phyloP scores from a whole-genome alignment of 2,329 filamentous ascomycete species.

The Blastomyces parvus region DNA sequence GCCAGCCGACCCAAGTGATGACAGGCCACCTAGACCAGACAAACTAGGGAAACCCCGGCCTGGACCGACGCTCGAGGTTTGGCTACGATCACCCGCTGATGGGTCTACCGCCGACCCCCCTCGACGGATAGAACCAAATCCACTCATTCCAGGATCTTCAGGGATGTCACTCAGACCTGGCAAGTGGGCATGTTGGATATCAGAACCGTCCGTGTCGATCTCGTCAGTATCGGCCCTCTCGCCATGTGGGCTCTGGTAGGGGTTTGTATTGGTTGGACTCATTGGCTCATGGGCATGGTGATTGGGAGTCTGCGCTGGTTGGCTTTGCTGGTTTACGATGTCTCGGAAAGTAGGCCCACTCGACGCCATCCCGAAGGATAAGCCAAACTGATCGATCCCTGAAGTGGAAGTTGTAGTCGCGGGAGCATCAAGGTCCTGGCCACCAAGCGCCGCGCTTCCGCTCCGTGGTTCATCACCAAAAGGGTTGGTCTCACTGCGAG shows the following conservation, averaged over 20 bases:
- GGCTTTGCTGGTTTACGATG: conserved; percentile 49
- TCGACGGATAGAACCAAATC: conserved; percentile 47
- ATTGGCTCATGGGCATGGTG: conserved; percentile 55
- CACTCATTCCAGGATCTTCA: conserved; percentile 39
- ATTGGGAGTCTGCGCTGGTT: conserved; percentile 47
- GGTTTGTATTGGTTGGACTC: conserved; percentile 92
- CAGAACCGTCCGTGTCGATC: conserved; percentile 48
- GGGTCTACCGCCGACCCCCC: conserved; percentile 48
- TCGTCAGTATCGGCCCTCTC: conserved; percentile 58
- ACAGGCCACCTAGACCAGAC: conserved; percentile 43
- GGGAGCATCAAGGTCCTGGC: conserved; percentile 56
- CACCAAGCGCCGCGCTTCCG: conserved; percentile 61
- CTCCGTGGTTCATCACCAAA: conserved; percentile 43
- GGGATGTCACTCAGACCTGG: conserved; percentile 46
- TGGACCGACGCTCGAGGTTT: conserved; percentile 72
- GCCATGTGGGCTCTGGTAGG: conserved; percentile 81
- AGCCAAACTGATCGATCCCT: conserved; percentile 46
- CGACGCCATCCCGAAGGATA: conserved; percentile 53
- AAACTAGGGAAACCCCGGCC: conserved; percentile 58
- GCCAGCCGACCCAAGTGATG: conserved; percentile 43
- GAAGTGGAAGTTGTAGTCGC: conserved; percentile 32
- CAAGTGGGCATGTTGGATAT: conserved; percentile 43
- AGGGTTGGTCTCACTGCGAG: conserved; percentile 42
- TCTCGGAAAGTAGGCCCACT: conserved; percentile 50
- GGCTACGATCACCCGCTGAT: conserved; percentile 77